phyloP scores from a whole-genome alignment of 345 rosid genomes.

The Gossypium mustelinum region DNA sequence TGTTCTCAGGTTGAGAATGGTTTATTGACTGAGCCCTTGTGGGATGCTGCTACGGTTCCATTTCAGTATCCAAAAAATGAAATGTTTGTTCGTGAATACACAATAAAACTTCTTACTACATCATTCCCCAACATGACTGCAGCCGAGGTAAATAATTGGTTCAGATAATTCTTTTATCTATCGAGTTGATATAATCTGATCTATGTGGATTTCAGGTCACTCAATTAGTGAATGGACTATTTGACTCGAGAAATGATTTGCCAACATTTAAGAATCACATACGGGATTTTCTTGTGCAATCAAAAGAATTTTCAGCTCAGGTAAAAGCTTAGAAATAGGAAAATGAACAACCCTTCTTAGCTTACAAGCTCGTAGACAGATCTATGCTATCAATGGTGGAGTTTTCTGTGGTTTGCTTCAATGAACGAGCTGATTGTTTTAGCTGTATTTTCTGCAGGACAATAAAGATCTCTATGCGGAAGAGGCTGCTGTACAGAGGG shows the following conservation, averaged over 20 bases:
- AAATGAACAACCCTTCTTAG: background rate
- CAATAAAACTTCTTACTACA: constrained; percentile 79
- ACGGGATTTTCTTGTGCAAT: constrained; percentile 89
- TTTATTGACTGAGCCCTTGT: constrained; percentile 76
- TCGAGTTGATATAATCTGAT: constrained; percentile 16
- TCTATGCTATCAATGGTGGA: background rate
- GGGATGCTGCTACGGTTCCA: constrained; percentile 75
- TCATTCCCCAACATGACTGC: constrained; percentile 96
- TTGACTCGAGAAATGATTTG: constrained; percentile 75
- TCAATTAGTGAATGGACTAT: constrained; percentile 78
- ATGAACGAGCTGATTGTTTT: background rate
- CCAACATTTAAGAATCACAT: constrained; percentile 79
- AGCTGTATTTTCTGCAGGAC: constrained; percentile 39
- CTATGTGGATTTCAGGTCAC: constrained; percentile 52
- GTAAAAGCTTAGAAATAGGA: constrained; percentile 21
- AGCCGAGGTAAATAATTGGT: constrained; percentile 48
- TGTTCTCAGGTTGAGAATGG: constrained; percentile 72
- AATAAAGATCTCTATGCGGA: constrained; percentile 77
- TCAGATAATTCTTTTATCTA: background rate
- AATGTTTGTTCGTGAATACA: constrained; percentile 81
- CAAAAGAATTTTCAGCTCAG: constrained; percentile 84
- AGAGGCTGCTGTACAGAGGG: constrained; percentile 72
- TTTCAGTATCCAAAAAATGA: constrained; percentile 70
- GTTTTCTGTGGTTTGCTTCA: background rate
- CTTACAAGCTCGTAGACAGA: background rate